These are phyloP conservation scores for Mortierella polycephala DNA, from an alignment of 371 early-diverging fungal genomes.

Conservation along the genomic window DNA sequence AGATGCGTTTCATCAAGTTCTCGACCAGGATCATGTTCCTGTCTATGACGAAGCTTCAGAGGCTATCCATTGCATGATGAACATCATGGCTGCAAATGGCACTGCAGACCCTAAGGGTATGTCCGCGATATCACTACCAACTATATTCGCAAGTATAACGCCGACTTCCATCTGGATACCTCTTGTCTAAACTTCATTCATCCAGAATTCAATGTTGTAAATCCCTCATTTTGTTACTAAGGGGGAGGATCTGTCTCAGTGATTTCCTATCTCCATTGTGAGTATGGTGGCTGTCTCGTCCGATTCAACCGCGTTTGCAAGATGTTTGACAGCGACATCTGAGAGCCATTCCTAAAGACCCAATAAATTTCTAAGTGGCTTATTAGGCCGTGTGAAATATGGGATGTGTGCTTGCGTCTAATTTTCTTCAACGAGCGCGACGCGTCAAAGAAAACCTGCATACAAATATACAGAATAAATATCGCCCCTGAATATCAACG, in stretches of 20 bases:
- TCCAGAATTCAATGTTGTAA: background rate
- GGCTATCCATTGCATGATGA: conserved; percentile 29
- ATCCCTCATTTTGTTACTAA: background rate
- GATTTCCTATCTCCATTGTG: conserved; percentile 11
- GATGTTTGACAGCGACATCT: conserved; percentile 44
- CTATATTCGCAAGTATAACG: conserved; percentile 26
- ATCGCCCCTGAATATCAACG: too few species aligned
- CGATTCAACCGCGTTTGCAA: conserved; percentile 38
- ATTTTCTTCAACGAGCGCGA: background rate
- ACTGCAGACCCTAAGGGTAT: conserved; percentile 31
- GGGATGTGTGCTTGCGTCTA: background rate
- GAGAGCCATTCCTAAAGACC: conserved; percentile 11
- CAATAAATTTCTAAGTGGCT: background rate
- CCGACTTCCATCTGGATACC: conserved; percentile 5
- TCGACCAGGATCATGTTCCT: conserved; percentile 33
- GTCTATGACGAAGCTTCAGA: conserved; percentile 33
- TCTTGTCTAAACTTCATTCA: background rate
- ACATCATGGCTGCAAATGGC: conserved; percentile 19
- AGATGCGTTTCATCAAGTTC: conserved; percentile 29
- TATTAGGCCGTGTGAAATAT: background rate
- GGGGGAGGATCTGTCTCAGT: background rate
- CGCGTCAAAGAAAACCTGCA: too few species aligned
- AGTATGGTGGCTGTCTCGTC: conserved; percentile 20
- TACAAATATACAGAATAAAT: too few species aligned
- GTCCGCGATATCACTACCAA: background rate